Percentiles rank a stretch among this genome's conserved stretches.
Conservation (phyloP, 768 basidiomycete genomes). For the Rhodosporidiobolus sp. region DNA sequence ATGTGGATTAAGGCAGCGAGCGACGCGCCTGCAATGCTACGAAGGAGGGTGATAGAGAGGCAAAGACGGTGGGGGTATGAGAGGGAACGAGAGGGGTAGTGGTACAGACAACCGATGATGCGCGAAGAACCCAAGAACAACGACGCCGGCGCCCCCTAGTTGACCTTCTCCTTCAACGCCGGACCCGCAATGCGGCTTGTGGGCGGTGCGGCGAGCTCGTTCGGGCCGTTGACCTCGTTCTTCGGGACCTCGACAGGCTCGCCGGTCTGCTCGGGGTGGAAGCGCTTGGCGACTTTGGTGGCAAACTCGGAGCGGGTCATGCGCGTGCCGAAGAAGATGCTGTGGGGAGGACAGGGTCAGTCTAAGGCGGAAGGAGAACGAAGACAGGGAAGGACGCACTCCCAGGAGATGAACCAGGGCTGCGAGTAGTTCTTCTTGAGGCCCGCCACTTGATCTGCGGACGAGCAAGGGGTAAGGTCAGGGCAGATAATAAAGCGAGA, state of each 20-base stretch:
- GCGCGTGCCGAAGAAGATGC: constrained; percentile 69
- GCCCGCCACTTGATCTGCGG: constrained; percentile 56
- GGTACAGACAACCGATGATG: not conserved
- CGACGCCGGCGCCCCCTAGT: not conserved
- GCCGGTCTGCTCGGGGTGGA: not conserved
- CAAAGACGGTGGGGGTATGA: not conserved
- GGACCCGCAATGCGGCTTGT: constrained; percentile 20
- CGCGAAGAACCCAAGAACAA: not conserved
- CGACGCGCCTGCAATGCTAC: constrained; percentile 1
- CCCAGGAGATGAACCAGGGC: constrained; percentile 96
- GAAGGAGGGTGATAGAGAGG: not conserved
- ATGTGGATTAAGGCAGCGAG: not conserved
- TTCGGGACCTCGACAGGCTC: constrained; percentile 1
- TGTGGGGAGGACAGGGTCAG: not conserved
- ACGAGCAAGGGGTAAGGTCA: constrained; percentile 1
- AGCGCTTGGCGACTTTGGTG: constrained; percentile 9
- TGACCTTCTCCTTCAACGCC: constrained; percentile 36
- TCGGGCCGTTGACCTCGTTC: constrained; percentile 31
- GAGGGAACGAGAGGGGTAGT: not conserved
- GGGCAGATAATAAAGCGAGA: not conserved
- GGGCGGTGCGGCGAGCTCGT: constrained; percentile 31
- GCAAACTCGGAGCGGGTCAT: constrained; percentile 46
- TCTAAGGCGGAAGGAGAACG: not conserved
- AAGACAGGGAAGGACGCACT: constrained; percentile 48
- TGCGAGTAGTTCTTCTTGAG: constrained; percentile 95